Percentiles rank a stretch among this genome's conserved stretches.
phyloP scores from a whole-genome alignment of 352 stramenopile species.

The Phytophthora sp. region DNA sequence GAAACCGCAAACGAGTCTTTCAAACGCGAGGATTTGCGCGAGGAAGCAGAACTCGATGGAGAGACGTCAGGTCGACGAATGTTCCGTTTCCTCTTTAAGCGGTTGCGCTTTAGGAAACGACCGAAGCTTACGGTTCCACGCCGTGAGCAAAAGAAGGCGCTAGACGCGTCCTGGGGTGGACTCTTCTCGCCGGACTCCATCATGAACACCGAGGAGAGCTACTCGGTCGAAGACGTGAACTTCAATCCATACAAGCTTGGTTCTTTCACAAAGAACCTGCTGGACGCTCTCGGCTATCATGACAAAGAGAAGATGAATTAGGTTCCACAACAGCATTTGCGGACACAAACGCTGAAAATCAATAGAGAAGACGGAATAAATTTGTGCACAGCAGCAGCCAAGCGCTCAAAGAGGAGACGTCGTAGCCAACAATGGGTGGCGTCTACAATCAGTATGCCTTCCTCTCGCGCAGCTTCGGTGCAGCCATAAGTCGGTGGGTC shows the following conservation, averaged over 20 bases:
- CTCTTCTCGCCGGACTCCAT: conserved; percentile 74
- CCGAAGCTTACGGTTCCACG: conserved; percentile 29
- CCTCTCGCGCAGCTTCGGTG: conserved; percentile 5
- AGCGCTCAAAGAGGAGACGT: conserved; percentile 15
- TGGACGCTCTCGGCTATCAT: conserved; percentile 48
- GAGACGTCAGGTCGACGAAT: conserved; percentile 45
- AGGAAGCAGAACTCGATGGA: conserved; percentile 58
- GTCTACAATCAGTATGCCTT: neutral
- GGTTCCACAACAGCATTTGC: no score
- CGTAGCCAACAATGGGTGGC: neutral
- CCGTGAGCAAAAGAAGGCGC: conserved; percentile 50
- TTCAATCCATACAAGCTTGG: conserved; percentile 80
- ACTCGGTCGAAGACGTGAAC: conserved; percentile 74
- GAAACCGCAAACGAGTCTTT: conserved; percentile 84
- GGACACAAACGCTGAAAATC: conserved; percentile 3
- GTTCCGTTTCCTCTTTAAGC: conserved; percentile 57
- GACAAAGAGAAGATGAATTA: conserved; percentile 41
- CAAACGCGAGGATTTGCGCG: conserved; percentile 77
- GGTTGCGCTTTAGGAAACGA: conserved; percentile 37
- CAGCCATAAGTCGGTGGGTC: conserved; percentile 11
- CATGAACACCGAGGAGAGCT: conserved; percentile 74
- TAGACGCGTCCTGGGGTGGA: conserved; percentile 81
- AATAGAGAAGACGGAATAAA: conserved; percentile 34
- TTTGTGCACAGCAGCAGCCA: conserved; percentile 30
- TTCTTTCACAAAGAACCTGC: conserved; percentile 61